Base-by-base conservation (phyloP, 2,329 filamentous ascomycete genomes). In the Penicillium sp. region DNA sequence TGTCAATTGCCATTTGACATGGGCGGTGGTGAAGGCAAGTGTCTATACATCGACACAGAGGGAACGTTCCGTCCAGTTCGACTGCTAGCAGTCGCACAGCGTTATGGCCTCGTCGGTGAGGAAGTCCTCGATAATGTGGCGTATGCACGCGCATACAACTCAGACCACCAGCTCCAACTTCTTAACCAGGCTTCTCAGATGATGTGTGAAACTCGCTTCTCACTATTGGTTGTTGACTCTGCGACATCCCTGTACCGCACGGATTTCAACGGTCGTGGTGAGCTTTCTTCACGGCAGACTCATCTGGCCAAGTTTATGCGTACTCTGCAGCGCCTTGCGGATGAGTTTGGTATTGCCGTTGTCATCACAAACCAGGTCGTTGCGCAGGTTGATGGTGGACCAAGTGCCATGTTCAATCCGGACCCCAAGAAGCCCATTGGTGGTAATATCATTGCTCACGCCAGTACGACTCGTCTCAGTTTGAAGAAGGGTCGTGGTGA, bases 181-280 rank as follows among this genome's bases (percentile, higher is more conserved):
- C 86, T 99, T 58, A 94, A 94, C 67, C 93, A 97, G 74, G 95
- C 94, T 3, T 89, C 94, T 2, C 87, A 92, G 58, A 99, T 99
- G 94, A 99, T 99, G 95, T 97, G 92, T 54, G 95, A 99, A 78
- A 99, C 94, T 0, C 87, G 94, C 4, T 99, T 99, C 75, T 97
- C 94, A 3, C 83, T 99, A 8, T 86, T 99, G 47, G 87, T 99
- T 46, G 94, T 99, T 53, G 94, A 99, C 76, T 96, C 92, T 53
- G 95, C 95, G 13, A 99, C 94, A 0, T 89, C 93, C 2, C 83
- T 99, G 2, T 99, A 99, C 75, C 87, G 94, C 63, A 99, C 94
- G 0, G 94, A 99, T 70, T 99, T 97, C 75, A 86, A 92, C 59
- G 94, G 94, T n/a, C 89, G 94, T 74, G 95, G 94, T 55, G 94